Evolutionary conservation across 495 filamentous ascomycete species (phyloP).

Genomic region (Daldinia caldariorum): DNA sequence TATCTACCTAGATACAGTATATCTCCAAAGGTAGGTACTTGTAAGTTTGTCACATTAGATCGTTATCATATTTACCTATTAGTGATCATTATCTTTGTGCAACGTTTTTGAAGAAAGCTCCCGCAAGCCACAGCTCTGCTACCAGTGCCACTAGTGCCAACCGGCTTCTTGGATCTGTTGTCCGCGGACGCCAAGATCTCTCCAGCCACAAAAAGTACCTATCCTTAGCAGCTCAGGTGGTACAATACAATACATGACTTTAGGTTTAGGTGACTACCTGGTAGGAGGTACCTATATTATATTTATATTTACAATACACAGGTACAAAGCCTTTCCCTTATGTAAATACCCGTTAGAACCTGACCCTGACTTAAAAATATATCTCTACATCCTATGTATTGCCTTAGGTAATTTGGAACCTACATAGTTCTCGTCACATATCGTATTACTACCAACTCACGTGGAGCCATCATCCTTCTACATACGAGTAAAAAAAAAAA

Average conservation of each 20-base stretch:
- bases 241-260: not conserved
- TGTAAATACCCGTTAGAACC: no score
- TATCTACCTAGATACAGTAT: slow-evolving; percentile 10
- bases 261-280: no score
- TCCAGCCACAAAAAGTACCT: no score
- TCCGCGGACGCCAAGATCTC: slow-evolving; percentile 35
- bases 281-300: no score
- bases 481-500: slow-evolving; percentile 1
- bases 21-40: no score
- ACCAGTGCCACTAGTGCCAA: not conserved
- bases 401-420: not conserved
- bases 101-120: slow-evolving; percentile 13
- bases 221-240: no score
- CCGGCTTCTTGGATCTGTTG: not conserved
- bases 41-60: not conserved
- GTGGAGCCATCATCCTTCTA: slow-evolving; percentile 19
- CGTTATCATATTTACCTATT: not conserved
- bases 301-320: slow-evolving; percentile 24
- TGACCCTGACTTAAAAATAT: no score
- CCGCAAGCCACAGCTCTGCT: slow-evolving; percentile 13
- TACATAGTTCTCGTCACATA: slow-evolving; percentile 35
- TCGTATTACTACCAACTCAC: slow-evolving; percentile 35
- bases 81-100: slow-evolving; percentile 14
- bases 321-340: not conserved
- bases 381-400: no score